A percentile compares a stretch with the other conserved stretches of the same genome.
These are phyloP conservation scores for Boletus mariae DNA, from an alignment of 1,284 basidiomycete genomes.

Conservation along the genomic window DNA sequence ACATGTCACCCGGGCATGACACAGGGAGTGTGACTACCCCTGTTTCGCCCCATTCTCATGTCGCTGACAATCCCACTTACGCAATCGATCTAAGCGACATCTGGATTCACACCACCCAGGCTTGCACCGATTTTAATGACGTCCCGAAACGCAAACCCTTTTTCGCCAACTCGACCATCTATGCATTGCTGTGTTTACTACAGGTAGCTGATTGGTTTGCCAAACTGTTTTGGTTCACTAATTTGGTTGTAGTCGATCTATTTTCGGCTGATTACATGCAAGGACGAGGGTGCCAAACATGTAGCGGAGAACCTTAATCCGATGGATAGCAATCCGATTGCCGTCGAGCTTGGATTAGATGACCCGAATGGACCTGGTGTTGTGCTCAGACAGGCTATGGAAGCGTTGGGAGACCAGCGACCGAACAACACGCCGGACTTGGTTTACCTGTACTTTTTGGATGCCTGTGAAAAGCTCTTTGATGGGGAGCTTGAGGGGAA, in stretches of 20 bases:
- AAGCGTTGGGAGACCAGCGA: conserved; percentile 39
- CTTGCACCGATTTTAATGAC: conserved; percentile 28
- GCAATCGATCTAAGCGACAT: conserved; percentile 41
- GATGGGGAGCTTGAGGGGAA: conserved; percentile 88
- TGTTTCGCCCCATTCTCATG: conserved; percentile 33
- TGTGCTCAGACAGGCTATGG: conserved; percentile 61
- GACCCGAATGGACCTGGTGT: conserved; percentile 72
- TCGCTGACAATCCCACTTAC: conserved; percentile 34
- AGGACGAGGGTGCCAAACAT: conserved; percentile 68
- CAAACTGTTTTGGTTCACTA: conserved; percentile 5
- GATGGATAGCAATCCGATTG: conserved; percentile 66
- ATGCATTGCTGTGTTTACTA: conserved; percentile 82
- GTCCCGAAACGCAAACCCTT: conserved; percentile 51
- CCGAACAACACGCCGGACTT: conserved; percentile 47
- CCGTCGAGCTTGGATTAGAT: conserved; percentile 69
- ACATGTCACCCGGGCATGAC: conserved; percentile 39
- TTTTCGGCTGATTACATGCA: conserved; percentile 83
- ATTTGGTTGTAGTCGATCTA: conserved; percentile 70
- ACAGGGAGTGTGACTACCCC: conserved; percentile 4
- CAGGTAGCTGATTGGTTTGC: conserved; percentile 52
- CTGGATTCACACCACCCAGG: conserved; percentile 55
- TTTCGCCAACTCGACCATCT: conserved; percentile 92
- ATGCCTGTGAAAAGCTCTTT: conserved; percentile 92
- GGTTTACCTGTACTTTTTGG: conserved; percentile 87
- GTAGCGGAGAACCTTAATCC: conserved; percentile 58